Conservation (phyloP, 768 basidiomycete species). For the Lactarius quietus region DNA sequence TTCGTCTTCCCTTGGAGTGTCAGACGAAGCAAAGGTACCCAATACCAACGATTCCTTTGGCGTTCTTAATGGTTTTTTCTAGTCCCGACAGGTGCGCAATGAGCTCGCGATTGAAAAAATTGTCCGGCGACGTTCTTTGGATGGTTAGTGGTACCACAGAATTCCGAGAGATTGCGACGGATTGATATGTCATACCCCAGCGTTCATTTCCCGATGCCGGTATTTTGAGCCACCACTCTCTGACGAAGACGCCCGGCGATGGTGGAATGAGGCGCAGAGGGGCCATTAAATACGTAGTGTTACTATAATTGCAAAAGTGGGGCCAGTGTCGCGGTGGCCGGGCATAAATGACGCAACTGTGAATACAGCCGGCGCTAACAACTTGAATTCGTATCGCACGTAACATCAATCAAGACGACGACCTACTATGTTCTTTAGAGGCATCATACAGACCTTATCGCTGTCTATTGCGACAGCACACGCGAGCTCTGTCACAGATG, state of each 20-base stretch:
- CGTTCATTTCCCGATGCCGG: conserved; percentile 73
- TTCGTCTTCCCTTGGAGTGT: conserved; percentile 47
- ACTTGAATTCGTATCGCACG: too few species aligned
- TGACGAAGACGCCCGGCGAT: conserved; percentile 52
- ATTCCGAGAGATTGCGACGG: conserved; percentile 6
- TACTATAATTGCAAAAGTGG: background rate
- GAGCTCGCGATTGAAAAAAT: conserved; percentile 72
- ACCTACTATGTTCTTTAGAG: background rate
- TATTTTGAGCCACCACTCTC: conserved; percentile 67
- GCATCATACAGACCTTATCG: background rate
- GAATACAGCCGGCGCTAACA: background rate
- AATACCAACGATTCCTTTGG: conserved; percentile 23
- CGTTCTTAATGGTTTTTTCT: conserved; percentile 15
- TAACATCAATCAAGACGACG: background rate
- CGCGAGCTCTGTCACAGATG: background rate
- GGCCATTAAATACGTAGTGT: conserved; percentile 14
- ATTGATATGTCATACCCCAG: conserved; percentile 37
- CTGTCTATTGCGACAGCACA: background rate
- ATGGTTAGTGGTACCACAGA: conserved; percentile 46
- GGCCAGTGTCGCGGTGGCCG: background rate
- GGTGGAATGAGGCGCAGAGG: conserved; percentile 47
- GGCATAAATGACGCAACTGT: conserved; percentile 16
- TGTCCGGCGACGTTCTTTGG: conserved; percentile 62
- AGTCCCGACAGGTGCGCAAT: conserved; percentile 74
- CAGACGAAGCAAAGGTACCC: conserved; percentile 66